Evolutionary conservation across 805 yeast genomes (phyloP).

Genomic region (Metschnikowia peoriensis): DNA sequence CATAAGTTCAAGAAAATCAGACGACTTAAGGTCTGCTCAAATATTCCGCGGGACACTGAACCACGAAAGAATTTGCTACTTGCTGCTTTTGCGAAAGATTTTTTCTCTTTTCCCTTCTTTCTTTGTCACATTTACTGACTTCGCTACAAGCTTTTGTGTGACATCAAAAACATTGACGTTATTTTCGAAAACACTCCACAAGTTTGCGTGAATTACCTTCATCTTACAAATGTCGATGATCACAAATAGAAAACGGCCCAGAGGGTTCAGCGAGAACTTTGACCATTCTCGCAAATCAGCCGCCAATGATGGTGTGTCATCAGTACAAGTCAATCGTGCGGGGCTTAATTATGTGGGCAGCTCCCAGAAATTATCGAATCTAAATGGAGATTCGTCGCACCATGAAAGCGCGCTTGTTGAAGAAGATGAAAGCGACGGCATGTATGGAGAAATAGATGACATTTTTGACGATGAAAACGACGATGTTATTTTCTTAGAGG

Average conservation of each 20-base stretch:
- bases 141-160: no score
- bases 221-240: conserved; percentile 39
- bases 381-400: neutral
- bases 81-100: no score
- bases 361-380: neutral
- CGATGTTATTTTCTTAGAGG: conserved; percentile 38
- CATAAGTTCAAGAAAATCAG: no score
- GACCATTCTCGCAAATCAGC: conserved; percentile 20
- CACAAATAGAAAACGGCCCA: conserved; percentile 43
- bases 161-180: no score
- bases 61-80: no score
- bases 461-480: conserved; percentile 27
- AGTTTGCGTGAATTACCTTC: no score
- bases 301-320: conserved; percentile 8
- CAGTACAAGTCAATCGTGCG: neutral
- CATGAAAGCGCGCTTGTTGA: conserved; percentile 22
- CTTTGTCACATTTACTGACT: no score
- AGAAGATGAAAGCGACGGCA: conserved; percentile 21
- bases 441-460: conserved; percentile 17
- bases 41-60: no score
- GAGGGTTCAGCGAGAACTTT: conserved; percentile 44
- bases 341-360: neutral
- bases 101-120: no score
- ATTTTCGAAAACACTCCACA: no score
- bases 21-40: no score